Conservation (phyloP, 148 eudicot genomes). For the Nyssa sinensis region DNA sequence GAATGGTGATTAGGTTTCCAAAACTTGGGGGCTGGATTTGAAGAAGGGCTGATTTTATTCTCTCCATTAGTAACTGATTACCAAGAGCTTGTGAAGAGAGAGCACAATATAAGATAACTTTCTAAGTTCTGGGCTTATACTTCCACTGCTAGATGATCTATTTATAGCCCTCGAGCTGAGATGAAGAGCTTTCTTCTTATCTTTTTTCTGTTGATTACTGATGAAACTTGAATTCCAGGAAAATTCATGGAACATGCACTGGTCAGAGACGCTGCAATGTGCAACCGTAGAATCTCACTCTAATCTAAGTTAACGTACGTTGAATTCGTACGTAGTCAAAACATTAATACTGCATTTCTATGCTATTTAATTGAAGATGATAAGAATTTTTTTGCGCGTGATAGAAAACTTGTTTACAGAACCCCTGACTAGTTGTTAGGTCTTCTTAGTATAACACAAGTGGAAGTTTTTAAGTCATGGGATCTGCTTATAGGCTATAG, state of each 20-base stretch:
- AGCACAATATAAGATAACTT: neutral
- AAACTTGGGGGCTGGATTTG: slow-evolving; percentile 13
- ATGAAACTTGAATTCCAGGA: too few species aligned
- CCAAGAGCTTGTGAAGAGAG: too few species aligned
- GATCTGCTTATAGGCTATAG: too few species aligned
- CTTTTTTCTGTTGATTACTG: neutral
- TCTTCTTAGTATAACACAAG: neutral
- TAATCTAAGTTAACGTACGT: neutral
- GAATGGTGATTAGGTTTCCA: slow-evolving; percentile 14
- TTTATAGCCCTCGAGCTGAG: neutral
- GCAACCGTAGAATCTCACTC: too few species aligned
- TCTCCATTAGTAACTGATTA: neutral
- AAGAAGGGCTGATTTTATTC: neutral
- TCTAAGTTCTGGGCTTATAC: neutral
- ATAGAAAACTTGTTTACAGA: neutral
- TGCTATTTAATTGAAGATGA: neutral
- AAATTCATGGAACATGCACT: too few species aligned
- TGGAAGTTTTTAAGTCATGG: neutral
- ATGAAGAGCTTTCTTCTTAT: neutral
- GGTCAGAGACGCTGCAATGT: too few species aligned
- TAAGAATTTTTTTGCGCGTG: slow-evolving; percentile 3
- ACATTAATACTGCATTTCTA: neutral
- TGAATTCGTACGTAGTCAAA: neutral
- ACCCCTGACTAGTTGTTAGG: neutral
- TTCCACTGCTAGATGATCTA: neutral